Evolutionary conservation across 2,329 filamentous ascomycete species (phyloP), one percentile per base, ranked within the genome.

Genomic region (Aspergillus jensenii): DNA sequence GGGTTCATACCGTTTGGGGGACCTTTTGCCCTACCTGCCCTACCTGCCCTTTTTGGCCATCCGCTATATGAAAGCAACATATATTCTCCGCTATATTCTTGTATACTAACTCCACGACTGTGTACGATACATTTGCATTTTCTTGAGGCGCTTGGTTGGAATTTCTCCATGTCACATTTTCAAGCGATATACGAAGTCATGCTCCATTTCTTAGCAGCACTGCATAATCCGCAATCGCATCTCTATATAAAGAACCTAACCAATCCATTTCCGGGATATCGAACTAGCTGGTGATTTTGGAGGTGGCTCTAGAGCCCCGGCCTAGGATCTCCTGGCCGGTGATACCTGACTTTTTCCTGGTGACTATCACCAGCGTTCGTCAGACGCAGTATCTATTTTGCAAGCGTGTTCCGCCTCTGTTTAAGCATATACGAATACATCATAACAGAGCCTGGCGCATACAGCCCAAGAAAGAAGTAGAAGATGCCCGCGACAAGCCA

Each of bases 371-470:
- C 15, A 6, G 27, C n/a, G 27, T n/a, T 3, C 8, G 1, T 15
- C 23, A 11, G 11, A 15, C 15, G n/a, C 25, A 48, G 5, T 6
- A 4, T 21, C 48, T 23, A 48, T 40, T 52, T 45, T 11, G 58
- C 47, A 33, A 68, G 54, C n/a, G 64, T 64, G 60, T 69, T 71
- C 7, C 56, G 56, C 35, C 69, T 60, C 52, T 71, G 68, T 52
- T 65, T 70, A 15, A 70, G 51, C 68, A 71, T 71, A 31, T 71
- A 70, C 43, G 60, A 62, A 44, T 69, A 71, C 69, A 71, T 71
- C 67, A 69, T 70, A 7, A 67, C 58, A n/a, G 67, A 64, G 1
- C 68, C 69, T 35, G 69, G 69, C 3, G 61, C 61, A 60, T 71
- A 71, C 44, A 71, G 59, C 4, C 52, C 67, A 14, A 70, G 55